These are phyloP conservation scores for Chrysoporthe cubensis DNA, from an alignment of 2,329 filamentous ascomycete species.

Conservation along the genomic window DNA sequence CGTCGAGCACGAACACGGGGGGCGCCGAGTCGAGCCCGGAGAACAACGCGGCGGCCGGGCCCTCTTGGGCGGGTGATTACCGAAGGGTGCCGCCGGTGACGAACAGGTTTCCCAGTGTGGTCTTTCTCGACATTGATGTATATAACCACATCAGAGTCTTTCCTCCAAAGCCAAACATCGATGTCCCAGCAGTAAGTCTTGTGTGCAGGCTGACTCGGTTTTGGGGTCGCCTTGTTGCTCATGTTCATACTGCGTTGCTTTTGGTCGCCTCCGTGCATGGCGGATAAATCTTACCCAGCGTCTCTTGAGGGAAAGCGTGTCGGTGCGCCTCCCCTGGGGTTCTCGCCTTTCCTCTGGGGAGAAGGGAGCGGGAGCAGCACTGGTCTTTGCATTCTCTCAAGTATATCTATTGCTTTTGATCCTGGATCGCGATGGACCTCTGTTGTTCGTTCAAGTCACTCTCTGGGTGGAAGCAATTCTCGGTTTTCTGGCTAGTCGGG, in stretches of 20 bases:
- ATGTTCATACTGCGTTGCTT: not conserved
- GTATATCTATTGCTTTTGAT: not conserved
- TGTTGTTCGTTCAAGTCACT: not conserved
- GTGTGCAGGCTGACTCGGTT: not conserved
- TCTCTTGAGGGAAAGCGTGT: not conserved
- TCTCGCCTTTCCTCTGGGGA: not conserved
- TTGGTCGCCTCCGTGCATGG: not conserved
- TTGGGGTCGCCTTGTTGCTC: not conserved
- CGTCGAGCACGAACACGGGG: conserved; percentile 9
- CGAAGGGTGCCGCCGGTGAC: not conserved
- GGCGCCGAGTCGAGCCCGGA: conserved; percentile 5
- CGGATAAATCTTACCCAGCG: not conserved
- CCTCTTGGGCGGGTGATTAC: conserved; percentile 30
- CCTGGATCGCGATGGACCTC: not conserved
- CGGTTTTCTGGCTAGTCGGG: not conserved
- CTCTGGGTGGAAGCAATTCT: not conserved
- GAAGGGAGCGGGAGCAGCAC: too few relatives aligned
- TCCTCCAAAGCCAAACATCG: conserved; percentile 43
- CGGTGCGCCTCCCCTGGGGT: not conserved
- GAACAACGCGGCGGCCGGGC: conserved; percentile 22
- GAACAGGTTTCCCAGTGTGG: conserved; percentile 45
- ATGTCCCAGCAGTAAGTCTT: conserved; percentile 43
- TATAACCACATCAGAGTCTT: conserved; percentile 43
- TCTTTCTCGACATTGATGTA: conserved; percentile 48
- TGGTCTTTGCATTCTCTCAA: not conserved